Evolutionary conservation across 176 grass and related monocot genomes (phyloP), one percentile per base, ranked within the genome.

Genomic region (Zoysia pacifica): DNA sequence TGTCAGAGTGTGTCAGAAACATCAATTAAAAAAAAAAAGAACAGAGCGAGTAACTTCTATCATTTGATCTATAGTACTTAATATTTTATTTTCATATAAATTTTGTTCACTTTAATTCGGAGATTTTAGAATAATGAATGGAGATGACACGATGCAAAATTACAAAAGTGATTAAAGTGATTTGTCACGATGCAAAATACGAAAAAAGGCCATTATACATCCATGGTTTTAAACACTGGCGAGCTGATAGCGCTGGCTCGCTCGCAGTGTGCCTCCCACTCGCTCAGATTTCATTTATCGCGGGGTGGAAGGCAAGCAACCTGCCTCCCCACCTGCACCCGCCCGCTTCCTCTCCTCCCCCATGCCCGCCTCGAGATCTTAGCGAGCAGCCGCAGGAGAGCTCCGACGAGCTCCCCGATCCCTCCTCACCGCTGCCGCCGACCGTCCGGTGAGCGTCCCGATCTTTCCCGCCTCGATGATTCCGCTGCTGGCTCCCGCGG

Each of bases 291-390:
- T 60, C 59, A 77, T 74, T 74, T 58, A 74, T 77, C 45, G 54
- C 54, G 9, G 74, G 41, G 19, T 64, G 59, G 44, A 49, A 36
- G 60, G 44, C 74, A 81, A 88, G 86, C 54, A 88, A 88, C 82
- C 62, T 83, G 51, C 68, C 11, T 73, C 20, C 9, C 19, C 85
- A 42, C 39, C 19, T 28, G 28, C 28, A 28, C 28, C 20, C 55
- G 16, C 55, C 65, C 56, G 19, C 48, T 9, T 37, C 39, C 70
- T 54, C 65, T 36, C 36, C 13, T 45, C 82, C 56, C 74, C 38
- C 76, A 84, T 87, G 72, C 54, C 70, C 78, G 58, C 82, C 69
- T 81, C 81, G 76, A 87, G 84, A 91, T 91, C 85, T 88, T 88
- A 78, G 82, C 67, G 11, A 9, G 44, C 60, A 77, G 60, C 75